phyloP scores from a whole-genome alignment of 331 rosid species.

The Malus hybrid region DNA sequence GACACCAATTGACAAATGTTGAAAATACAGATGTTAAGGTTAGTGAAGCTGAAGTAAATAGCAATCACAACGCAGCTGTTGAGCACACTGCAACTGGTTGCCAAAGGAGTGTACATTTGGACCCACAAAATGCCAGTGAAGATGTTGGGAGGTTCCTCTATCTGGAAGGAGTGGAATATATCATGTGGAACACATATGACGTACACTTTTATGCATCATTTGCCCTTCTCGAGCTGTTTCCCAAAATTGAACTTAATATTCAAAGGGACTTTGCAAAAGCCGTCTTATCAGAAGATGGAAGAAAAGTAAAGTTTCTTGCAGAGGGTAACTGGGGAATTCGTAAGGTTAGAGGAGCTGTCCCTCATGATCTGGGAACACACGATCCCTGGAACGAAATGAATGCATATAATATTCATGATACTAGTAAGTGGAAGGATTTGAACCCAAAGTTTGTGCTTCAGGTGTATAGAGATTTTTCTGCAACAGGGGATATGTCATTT shows the following conservation, averaged over 20 bases:
- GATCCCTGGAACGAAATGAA: constrained; percentile 98
- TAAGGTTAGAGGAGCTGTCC: constrained; percentile 90
- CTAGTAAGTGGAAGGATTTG: constrained; percentile 96
- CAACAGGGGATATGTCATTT: constrained; percentile 87
- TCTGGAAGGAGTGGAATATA: constrained; percentile 94
- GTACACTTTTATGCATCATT: constrained; percentile 97
- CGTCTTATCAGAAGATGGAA: constrained; percentile 87
- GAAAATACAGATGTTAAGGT: constrained; percentile 31
- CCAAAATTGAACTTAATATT: constrained; percentile 81
- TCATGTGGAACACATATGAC: constrained; percentile 99
- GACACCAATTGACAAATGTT: constrained; percentile 26
- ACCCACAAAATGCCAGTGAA: constrained; percentile 35
- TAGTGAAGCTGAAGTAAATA: constrained; percentile 39
- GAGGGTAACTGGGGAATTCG: constrained; percentile 94
- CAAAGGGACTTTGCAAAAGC: constrained; percentile 97
- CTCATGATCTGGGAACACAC: constrained; percentile 96
- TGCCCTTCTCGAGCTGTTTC: constrained; percentile 94
- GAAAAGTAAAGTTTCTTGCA: constrained; percentile 83
- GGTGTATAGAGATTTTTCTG: constrained; percentile 86
- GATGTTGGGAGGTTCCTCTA: constrained; percentile 94
- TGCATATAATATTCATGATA: constrained; percentile 93
- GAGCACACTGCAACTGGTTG: constrained; percentile 10
- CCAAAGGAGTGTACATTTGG: constrained; percentile 5
- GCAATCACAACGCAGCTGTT: constrained; percentile 29
- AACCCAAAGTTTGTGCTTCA: constrained; percentile 95